Evolutionary conservation across 768 basidiomycete genomes (phyloP), one percentile per base, ranked within the genome.

Genomic region (Mycena crocata): DNA sequence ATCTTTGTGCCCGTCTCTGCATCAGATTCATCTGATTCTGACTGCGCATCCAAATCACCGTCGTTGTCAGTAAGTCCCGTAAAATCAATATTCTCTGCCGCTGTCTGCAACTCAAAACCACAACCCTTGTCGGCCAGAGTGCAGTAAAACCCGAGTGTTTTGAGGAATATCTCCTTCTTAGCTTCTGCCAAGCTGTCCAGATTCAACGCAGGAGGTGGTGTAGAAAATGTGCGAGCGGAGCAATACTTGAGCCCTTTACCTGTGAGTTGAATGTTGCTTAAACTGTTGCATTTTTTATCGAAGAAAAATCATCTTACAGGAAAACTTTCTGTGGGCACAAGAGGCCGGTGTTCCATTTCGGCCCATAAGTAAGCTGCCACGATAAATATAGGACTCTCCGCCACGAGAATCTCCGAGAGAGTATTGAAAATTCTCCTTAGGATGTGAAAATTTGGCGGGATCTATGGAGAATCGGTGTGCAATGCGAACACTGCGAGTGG

Each of bases 71-170:
- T 17, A 6, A 62, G 60, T 32, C 39, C 59, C 1, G 49, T 51
- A 6, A 37, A 26, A 10, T 31, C 59, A 17, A 61, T 30, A 24
- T 51, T 39, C 1, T 50, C 59, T 2, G 21, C 59, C 5, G 50
- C 59, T 21, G 21, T 23, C 30, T 21, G 14, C 6, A 44, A 28
- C 21, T 70, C 60, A 40, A 73, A 70, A 28, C 57, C 42, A 54
- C 73, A 74, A 13, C 73, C 73, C 23, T 63, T 62, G 19, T 73
- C 66, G 1, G 10, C n/a, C 21, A 76, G 40, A 26, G 71, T 60
- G 51, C 65, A 71, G 44, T 62, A 75, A 49, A 75, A 70, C 1
- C 60, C 70, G 3, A 75, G 56, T 8, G 74, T 75, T 42, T 74
- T 73, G 4, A 39, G 26, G 52, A 74, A 74, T 5, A 75, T 56